A percentile compares a stretch with the other conserved stretches of the same genome.
Evolutionary conservation across 176 grass and related monocot genomes (phyloP).

Genomic region (Carex scoparia): DNA sequence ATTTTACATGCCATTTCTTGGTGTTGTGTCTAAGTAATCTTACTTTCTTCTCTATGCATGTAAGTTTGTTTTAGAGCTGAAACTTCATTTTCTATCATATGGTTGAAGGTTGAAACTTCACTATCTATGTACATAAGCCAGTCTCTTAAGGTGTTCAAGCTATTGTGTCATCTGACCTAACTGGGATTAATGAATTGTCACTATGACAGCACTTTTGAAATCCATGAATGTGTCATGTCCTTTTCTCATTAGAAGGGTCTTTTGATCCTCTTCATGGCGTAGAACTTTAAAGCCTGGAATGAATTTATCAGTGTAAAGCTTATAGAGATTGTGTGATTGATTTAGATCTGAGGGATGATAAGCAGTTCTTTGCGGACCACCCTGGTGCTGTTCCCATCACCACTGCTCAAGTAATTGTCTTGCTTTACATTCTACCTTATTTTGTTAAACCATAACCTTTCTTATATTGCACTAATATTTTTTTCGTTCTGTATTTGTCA

Average conservation of each 20-base stretch:
- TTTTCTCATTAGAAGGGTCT: background rate
- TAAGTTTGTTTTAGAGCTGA: slow-evolving; percentile 5
- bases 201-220: background rate
- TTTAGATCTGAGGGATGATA: slow-evolving; percentile 38
- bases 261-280: background rate
- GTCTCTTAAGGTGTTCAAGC: background rate
- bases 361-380: slow-evolving; percentile 28
- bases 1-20: background rate
- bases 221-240: background rate
- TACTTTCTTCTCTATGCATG: background rate
- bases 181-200: background rate
- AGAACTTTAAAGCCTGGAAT: background rate
- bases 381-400: slow-evolving; percentile 29
- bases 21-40: background rate
- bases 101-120: background rate
- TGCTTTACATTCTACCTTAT: background rate
- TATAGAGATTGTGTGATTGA: background rate
- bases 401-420: slow-evolving; percentile 25
- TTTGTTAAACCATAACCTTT: background rate
- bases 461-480: background rate
- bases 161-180: slow-evolving; percentile 9
- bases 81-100: slow-evolving; percentile 6
- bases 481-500: background rate
- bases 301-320: background rate
- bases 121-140: background rate